Evolutionary conservation across 2,329 filamentous ascomycete genomes (phyloP).

Genomic region (Trichoderma atrobrunneum): DNA sequence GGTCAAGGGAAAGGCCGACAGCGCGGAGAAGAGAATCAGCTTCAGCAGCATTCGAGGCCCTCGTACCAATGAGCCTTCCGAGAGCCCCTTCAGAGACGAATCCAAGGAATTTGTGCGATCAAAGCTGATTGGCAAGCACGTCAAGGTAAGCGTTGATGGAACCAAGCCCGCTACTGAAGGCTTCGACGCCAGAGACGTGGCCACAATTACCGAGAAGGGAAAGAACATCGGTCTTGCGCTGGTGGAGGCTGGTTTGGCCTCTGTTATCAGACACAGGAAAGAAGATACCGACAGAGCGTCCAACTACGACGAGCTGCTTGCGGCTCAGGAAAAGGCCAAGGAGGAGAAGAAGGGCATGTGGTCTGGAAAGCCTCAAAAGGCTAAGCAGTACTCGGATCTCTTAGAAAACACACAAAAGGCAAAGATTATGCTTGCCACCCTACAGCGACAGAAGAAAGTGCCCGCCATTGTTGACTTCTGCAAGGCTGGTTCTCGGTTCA

Average conservation of each 20-base stretch:
- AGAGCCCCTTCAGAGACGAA: conserved; percentile 84
- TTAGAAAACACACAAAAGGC: conserved; percentile 93
- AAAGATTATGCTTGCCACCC: conserved; percentile 83
- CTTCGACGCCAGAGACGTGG: conserved; percentile 93
- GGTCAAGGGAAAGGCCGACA: conserved; percentile 78
- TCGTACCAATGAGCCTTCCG: conserved; percentile 81
- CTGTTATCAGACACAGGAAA: conserved; percentile 90
- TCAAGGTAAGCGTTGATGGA: conserved; percentile 84
- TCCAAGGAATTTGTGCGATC: conserved; percentile 96
- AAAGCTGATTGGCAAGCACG: conserved; percentile 92
- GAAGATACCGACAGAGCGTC: conserved; percentile 92
- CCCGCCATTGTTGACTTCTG: conserved; percentile 95
- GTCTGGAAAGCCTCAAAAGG: conserved; percentile 82
- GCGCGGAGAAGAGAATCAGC: conserved; percentile 80
- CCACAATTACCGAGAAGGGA: conserved; percentile 76
- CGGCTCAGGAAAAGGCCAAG: conserved; percentile 78
- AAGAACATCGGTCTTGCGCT: conserved; percentile 83
- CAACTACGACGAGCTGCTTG: conserved; percentile 86
- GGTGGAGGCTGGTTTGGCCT: conserved; percentile 90
- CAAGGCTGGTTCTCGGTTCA: conserved; percentile 95
- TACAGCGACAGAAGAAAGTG: conserved; percentile 88
- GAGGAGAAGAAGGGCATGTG: conserved; percentile 91
- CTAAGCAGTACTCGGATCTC: conserved; percentile 80
- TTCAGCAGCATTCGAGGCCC: conserved; percentile 92
- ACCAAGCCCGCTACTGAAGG: conserved; percentile 85